Base-by-base conservation (phyloP, 352 stramenopile genomes). In the Phytophthora parvispora region DNA sequence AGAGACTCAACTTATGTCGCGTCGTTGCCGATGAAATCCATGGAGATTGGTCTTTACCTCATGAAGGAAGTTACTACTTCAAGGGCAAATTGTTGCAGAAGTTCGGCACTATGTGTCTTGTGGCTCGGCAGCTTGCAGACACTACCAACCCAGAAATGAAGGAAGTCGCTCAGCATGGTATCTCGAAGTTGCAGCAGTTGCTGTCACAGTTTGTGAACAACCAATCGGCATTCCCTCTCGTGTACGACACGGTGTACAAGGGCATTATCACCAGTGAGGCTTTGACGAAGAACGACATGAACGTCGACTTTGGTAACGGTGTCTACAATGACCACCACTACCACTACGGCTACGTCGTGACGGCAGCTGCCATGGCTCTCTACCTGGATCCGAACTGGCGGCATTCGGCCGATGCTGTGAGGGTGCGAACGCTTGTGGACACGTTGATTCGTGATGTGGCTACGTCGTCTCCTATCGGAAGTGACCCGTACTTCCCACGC, bases 11-110 rank as follows among this genome's bases (percentile, higher is more conserved):
- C 25, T 67, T 91, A 15, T 84, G 66, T 31, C 69, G 72, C 6
- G 64, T 93, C 3, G 67, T 94, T 2, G 60, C 60, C 0, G 76
- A 92, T 31, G 84, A 94, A 72, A 92, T 94, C 55, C 36, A 93
- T 24, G 78, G 73, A n/a, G 72, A 91, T 31, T 96, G 88, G 88
- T 42, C 75, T 8, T 57, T 94, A 40, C 84, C 83, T 7, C 69
- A 74, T 25, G 80, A 92, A 69, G 86, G 80, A 25, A 92, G 84
- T 63, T 95, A 95, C 69, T 95, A 95, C 75, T 95, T 95, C 64
- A 94, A 93, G 59, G 86, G 88, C 45, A 95, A 95, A 40, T 59
- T 79, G 12, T 58, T 93, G 22, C 88, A 95, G 54, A 94, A 94
- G 71, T 93, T 87, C 51, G 86, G 81, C 3, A 89, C 80, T 0